phyloP scores from a whole-genome alignment of 345 rosid genomes.

The Aurinia saxatilis region DNA sequence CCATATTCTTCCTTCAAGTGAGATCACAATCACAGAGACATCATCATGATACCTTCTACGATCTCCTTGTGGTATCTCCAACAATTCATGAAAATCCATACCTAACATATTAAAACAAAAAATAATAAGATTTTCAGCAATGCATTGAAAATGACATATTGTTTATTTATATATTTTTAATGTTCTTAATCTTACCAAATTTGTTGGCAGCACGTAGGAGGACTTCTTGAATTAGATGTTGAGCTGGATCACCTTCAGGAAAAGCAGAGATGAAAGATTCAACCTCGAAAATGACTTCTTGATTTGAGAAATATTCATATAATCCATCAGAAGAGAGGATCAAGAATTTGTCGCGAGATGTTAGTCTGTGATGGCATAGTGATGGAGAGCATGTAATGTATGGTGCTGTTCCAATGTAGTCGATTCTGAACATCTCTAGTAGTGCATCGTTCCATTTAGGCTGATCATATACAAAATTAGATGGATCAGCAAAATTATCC shows the following conservation, averaged over 20 bases:
- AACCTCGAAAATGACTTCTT: constrained; percentile 78
- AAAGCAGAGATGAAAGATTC: constrained; percentile 66
- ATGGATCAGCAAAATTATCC: no score
- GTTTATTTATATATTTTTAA: neutral
- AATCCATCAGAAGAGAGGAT: constrained; percentile 90
- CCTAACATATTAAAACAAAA: constrained; percentile 35
- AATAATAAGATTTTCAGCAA: neutral
- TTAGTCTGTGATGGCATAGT: constrained; percentile 59
- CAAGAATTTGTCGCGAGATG: constrained; percentile 62
- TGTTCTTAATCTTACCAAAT: constrained; percentile 55
- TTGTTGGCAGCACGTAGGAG: constrained; percentile 88
- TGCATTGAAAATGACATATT: neutral
- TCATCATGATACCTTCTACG: constrained; percentile 91
- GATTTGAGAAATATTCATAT: constrained; percentile 79
- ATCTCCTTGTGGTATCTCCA: constrained; percentile 89
- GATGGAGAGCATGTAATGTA: constrained; percentile 76
- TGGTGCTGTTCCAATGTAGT: constrained; percentile 70
- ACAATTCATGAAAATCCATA: constrained; percentile 77
- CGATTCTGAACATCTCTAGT: constrained; percentile 80
- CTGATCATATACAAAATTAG: no score
- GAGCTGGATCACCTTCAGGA: constrained; percentile 97
- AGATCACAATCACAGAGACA: constrained; percentile 77
- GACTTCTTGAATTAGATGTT: constrained; percentile 76
- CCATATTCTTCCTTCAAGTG: constrained; percentile 94
- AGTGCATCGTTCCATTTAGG: constrained; percentile 89